Evolutionary conservation across 495 filamentous ascomycete species (phyloP).

Genomic region (Penicillium cataractarum): DNA sequence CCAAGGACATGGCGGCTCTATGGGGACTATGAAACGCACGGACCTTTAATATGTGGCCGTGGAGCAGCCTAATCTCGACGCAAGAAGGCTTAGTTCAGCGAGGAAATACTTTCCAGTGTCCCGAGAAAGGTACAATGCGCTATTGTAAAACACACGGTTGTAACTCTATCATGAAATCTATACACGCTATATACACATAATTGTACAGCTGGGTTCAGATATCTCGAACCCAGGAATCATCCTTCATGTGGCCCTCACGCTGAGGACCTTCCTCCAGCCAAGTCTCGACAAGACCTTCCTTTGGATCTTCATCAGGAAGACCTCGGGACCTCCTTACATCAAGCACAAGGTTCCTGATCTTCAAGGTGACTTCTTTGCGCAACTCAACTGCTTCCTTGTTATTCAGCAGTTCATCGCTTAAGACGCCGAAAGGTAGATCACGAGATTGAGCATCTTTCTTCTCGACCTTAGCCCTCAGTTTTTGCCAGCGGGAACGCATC

Average conservation of each 20-base stretch:
- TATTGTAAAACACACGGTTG: conserved; percentile 12
- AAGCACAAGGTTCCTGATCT: conserved; percentile 77
- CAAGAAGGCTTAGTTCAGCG: background rate
- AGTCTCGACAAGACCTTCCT: conserved; percentile 64
- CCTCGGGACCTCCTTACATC: conserved; percentile 72
- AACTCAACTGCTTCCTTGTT: conserved; percentile 74
- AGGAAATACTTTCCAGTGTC: background rate
- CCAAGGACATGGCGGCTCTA: too few relatives aligned
- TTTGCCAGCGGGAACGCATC: conserved; percentile 67
- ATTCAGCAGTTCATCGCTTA: conserved; percentile 70
- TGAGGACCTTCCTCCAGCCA: conserved; percentile 59
- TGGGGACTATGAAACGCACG: too few relatives aligned
- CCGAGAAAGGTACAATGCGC: background rate
- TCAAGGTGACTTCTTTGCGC: conserved; percentile 77
- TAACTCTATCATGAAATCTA: conserved; percentile 17
- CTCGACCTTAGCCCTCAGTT: conserved; percentile 55
- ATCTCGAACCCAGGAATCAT: conserved; percentile 68
- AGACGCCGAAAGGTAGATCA: conserved; percentile 57
- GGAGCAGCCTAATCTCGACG: background rate
- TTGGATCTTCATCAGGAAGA: conserved; percentile 78
- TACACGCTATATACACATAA: conserved; percentile 29
- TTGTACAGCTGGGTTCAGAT: conserved; percentile 38
- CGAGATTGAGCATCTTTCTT: conserved; percentile 34
- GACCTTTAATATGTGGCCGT: too few relatives aligned
- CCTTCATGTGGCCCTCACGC: conserved; percentile 62